Evolutionary conservation across 148 eudicot genomes (phyloP).

Genomic region (Cornus controversa): DNA sequence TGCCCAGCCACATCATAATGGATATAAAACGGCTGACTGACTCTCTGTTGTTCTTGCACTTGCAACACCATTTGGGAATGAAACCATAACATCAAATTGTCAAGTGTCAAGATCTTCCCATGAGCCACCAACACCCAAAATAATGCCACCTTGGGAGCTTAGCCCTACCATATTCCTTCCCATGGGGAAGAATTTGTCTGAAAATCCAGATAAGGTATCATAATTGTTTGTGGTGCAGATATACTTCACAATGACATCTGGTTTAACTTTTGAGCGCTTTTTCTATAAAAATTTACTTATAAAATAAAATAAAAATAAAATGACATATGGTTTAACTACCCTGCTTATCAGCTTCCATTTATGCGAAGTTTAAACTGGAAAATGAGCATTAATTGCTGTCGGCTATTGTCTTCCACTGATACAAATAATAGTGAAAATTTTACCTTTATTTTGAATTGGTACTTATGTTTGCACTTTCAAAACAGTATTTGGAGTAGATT

Average conservation of each 20-base stretch:
- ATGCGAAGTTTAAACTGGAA: not conserved
- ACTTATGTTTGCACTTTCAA: not conserved
- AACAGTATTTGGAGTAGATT: not conserved
- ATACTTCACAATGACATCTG: no score
- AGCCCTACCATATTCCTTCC: no score
- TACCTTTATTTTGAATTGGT: not conserved
- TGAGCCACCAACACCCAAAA: not conserved
- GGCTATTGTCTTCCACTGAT: not conserved
- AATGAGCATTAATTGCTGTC: not conserved
- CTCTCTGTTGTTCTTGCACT: no score
- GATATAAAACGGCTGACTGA: no score
- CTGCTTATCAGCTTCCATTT: not conserved
- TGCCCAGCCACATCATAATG: no score
- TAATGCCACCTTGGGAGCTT: not conserved
- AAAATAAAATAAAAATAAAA: no score
- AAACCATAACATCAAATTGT: no score
- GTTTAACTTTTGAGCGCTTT: no score
- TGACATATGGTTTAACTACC: no score
- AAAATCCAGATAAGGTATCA: not conserved
- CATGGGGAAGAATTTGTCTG: not conserved
- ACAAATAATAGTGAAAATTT: not conserved
- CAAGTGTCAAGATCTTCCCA: not conserved
- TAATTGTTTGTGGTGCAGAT: not conserved
- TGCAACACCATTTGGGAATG: no score
- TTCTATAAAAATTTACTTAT: no score